These are phyloP conservation scores for Pseudogymnoascus sp. DNA, from an alignment of 2,329 filamentous ascomycete genomes.

Conservation along the genomic window DNA sequence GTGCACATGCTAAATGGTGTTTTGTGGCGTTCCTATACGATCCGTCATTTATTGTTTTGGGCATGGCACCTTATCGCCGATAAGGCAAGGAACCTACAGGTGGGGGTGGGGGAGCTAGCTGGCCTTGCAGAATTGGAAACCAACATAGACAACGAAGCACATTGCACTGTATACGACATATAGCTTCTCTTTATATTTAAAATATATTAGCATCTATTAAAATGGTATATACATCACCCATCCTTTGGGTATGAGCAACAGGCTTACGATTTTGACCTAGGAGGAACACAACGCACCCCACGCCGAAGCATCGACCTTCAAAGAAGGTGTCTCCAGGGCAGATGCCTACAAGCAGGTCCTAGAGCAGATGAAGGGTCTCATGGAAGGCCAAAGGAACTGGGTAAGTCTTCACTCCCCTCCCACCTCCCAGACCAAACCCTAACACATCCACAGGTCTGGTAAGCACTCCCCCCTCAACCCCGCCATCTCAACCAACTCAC, in stretches of 20 bases:
- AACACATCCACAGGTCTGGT: constrained; percentile 37
- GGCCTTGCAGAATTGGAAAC: neutral
- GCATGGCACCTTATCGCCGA: neutral
- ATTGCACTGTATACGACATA: neutral
- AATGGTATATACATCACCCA: neutral
- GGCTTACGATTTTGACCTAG: neutral
- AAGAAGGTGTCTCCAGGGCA: constrained; percentile 57
- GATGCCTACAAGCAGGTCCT: constrained; percentile 71
- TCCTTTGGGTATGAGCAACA: neutral
- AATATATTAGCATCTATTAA: neutral
- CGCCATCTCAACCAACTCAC: neutral
- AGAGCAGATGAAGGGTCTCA: constrained; percentile 61
- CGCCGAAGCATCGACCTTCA: constrained; percentile 73
- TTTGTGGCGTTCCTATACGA: neutral
- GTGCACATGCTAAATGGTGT: neutral
- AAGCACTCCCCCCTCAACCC: constrained; percentile 13
- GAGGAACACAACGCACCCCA: constrained; percentile 37
- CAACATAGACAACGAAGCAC: neutral
- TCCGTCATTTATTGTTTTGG: neutral
- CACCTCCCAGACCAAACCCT: constrained; percentile 1
- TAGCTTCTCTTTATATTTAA: neutral
- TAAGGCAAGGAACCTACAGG: neutral
- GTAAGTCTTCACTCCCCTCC: constrained; percentile 39
- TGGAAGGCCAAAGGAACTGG: constrained; percentile 73
- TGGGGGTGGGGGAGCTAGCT: neutral